Percentiles rank a stretch among this genome's conserved stretches.
These are phyloP conservation scores for Eragrostis curvula DNA, from an alignment of 176 grass and related monocot species.

Conservation along the genomic window DNA sequence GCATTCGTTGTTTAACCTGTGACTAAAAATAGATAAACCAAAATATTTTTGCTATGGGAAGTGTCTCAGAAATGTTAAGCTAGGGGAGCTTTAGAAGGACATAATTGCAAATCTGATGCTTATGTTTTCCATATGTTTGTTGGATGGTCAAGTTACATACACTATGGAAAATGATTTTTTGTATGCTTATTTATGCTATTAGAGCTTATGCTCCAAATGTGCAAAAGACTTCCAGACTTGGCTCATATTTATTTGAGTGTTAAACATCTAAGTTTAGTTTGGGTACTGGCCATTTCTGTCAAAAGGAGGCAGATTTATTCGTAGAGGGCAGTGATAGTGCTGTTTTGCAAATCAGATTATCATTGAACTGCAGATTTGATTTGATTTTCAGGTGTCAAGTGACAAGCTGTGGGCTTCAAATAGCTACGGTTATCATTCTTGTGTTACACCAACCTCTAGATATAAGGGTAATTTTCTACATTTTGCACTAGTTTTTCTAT, in stretches of 20 bases:
- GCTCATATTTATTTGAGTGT: not conserved
- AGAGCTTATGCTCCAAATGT: not conserved
- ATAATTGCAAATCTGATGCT: not conserved
- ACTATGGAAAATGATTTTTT: not conserved
- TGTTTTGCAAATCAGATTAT: not conserved
- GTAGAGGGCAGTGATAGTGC: not conserved
- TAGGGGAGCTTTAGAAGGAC: not conserved
- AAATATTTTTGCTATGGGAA: not conserved
- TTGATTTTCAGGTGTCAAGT: conserved; percentile 52
- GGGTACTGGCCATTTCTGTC: conserved; percentile 5
- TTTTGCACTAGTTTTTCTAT: not conserved
- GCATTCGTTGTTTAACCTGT: not conserved
- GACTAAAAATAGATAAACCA: conserved; percentile 1
- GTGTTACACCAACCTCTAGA: conserved; percentile 73
- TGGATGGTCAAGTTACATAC: not conserved
- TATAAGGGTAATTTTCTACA: conserved; percentile 65
- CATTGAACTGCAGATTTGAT: not conserved
- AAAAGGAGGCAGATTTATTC: not conserved
- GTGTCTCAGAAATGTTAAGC: not conserved
- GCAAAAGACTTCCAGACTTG: not conserved
- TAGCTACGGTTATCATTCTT: conserved; percentile 71
- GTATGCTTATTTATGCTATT: not conserved
- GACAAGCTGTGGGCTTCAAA: conserved; percentile 69
- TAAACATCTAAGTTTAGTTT: not conserved
- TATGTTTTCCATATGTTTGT: not conserved